Base-by-base conservation (phyloP, 139 green algal genomes). In the Coccomyxa sp. region DNA sequence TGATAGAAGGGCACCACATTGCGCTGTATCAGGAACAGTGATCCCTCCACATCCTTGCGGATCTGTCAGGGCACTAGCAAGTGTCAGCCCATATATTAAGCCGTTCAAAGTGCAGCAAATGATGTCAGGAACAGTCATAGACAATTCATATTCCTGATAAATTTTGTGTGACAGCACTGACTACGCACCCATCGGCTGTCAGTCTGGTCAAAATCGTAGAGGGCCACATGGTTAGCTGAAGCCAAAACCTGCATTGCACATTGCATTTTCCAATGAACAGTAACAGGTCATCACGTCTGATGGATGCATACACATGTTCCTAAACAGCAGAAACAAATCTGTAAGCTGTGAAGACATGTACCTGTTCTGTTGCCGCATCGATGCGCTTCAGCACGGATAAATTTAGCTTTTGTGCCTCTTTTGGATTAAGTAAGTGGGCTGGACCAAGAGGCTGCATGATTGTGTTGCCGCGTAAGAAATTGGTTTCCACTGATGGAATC, bases 21-120 rank as follows among this genome's bases (percentile, higher is more conserved):
- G 1, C 95, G 87, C 84, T 96, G 98, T 18, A 97, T 83, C 25
- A 98, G 75, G 85, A 98, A 98, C 60, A 98, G 79, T 0, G 90
- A 94, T 9, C 95, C 95, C 85, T 98, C 95, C 7, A 98, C 93
- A 66, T 98, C 93, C 79, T 96, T 97, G 23, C 94, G 92, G 7
- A 59, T 85, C 88, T 92, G 85, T 71, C 81, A 71, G 18, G 63
- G 63, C 4, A 71, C 63, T 71, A 28, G 63, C 21, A 71, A 71
- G 1, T 21, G 1, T 71, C 18, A 71, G 63, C 63, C 63, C 4
- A 28, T 71, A 21, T 28, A 25, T 21, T 3, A 1, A 25, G 63
- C 63, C 9, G 1, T 15, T 9, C 10, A 4, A 21, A 71, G 9
- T 25, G 1, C 63, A 71, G 18, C 63, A 16, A 23, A 13, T 45